Conservation (phyloP, 108 stramenopile genomes). For the Seminavis robusta region DNA sequence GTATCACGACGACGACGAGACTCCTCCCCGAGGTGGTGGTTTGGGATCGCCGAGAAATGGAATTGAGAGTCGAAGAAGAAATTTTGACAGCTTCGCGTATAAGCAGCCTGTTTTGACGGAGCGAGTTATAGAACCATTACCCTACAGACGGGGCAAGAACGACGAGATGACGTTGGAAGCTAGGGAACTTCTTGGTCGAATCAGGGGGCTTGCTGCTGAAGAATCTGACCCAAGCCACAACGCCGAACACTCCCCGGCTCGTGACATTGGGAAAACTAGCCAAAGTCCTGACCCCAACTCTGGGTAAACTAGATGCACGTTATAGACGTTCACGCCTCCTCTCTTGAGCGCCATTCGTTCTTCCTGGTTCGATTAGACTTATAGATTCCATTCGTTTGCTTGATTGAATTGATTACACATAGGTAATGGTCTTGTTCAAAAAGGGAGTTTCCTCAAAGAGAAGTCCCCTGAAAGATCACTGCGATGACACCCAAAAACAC, state of each 20-base stretch:
- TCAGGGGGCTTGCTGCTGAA: neutral
- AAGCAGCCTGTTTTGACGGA: conserved; percentile 85
- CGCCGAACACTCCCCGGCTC: too few relatives aligned
- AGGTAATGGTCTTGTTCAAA: too few relatives aligned
- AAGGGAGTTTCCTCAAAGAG: too few relatives aligned
- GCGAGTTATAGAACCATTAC: conserved; percentile 40
- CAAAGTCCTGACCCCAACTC: neutral
- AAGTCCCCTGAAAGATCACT: too few relatives aligned
- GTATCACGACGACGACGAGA: neutral
- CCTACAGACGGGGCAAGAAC: conserved; percentile 49
- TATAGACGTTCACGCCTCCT: too few relatives aligned
- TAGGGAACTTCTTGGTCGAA: conserved; percentile 2
- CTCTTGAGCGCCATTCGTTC: too few relatives aligned
- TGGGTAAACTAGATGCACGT: neutral
- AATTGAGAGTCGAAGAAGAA: conserved; percentile 29
- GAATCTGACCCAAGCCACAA: too few relatives aligned
- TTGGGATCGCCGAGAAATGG: neutral
- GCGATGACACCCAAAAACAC: neutral
- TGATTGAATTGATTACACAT: too few relatives aligned
- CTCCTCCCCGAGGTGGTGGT: neutral
- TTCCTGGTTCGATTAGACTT: too few relatives aligned
- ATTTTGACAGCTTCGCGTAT: conserved; percentile 72
- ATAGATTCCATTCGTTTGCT: too few relatives aligned
- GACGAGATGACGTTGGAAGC: conserved; percentile 18
- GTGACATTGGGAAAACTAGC: conserved; percentile 6